phyloP scores from a whole-genome alignment of 2,329 filamentous ascomycete species.

The Aspergillus sojae region DNA sequence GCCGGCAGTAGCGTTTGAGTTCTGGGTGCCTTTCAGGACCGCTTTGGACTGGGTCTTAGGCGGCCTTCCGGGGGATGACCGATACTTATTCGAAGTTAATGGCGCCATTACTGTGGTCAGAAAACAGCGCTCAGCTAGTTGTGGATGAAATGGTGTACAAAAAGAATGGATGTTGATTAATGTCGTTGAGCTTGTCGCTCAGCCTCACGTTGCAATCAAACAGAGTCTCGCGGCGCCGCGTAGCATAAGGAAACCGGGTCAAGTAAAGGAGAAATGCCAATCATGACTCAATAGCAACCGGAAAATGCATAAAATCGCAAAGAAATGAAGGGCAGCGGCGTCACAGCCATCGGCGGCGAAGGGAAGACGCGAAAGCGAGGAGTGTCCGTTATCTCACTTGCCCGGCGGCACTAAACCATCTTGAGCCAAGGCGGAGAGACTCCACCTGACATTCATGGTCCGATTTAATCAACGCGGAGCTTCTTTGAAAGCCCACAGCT shows the following conservation, averaged over 20 bases:
- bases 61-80: conserved; percentile 29
- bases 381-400: conserved; percentile 3
- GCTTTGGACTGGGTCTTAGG: conserved; percentile 35
- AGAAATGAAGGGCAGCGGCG: background rate
- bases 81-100: conserved; percentile 29
- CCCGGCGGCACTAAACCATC: background rate
- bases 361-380: conserved; percentile 18
- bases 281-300: conserved; percentile 17
- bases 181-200: conserved; percentile 16
- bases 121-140: background rate
- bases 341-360: conserved; percentile 6
- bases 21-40: conserved; percentile 33
- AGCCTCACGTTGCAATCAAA: conserved; percentile 18
- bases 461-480: background rate
- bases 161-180: conserved; percentile 5
- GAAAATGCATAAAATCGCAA: background rate
- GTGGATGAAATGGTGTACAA: background rate
- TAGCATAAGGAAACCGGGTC: conserved; percentile 8
- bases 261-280: conserved; percentile 4
- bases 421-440: conserved; percentile 25
- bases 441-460: conserved; percentile 2
- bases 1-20: conserved; percentile 30
- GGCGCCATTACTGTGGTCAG: conserved; percentile 32
- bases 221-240: conserved; percentile 10
- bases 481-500: background rate